Percentiles rank a stretch among this genome's conserved stretches.
Evolutionary conservation across 2,329 filamentous ascomycete genomes (phyloP).

Genomic region (Magnaporthales sp.): DNA sequence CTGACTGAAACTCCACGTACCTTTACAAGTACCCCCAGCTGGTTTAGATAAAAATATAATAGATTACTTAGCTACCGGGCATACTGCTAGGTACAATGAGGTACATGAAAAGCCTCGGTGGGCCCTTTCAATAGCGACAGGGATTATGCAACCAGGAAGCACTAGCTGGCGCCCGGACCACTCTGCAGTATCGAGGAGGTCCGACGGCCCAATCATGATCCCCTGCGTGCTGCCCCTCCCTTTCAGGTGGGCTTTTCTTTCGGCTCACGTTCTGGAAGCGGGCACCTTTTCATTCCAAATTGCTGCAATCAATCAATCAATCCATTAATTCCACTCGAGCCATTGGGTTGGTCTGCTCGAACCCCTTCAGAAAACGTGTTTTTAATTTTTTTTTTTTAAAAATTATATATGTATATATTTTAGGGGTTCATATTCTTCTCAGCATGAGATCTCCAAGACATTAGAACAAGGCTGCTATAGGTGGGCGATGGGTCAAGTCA

Average conservation of each 20-base stretch:
- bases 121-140: not conserved
- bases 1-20: not conserved
- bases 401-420: too few species aligned
- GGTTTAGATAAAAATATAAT: too few species aligned
- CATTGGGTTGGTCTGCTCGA: not conserved
- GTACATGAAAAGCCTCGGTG: too few species aligned
- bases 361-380: too few species aligned
- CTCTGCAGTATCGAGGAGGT: not conserved
- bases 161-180: not conserved
- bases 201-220: not conserved
- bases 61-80: not conserved
- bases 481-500: not conserved
- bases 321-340: not conserved
- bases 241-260: not conserved
- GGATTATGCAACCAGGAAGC: not conserved
- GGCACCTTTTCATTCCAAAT: not conserved
- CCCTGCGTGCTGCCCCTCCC: not conserved
- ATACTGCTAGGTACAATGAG: too few species aligned
- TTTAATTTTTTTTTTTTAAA: too few species aligned
- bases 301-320: not conserved
- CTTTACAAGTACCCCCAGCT: not conserved
- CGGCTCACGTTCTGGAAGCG: not conserved
- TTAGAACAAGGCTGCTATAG: not conserved
- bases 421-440: not conserved
- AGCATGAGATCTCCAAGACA: not conserved